Base-by-base conservation (phyloP, 1,284 basidiomycete genomes). In the Boletus semigastroideus region DNA sequence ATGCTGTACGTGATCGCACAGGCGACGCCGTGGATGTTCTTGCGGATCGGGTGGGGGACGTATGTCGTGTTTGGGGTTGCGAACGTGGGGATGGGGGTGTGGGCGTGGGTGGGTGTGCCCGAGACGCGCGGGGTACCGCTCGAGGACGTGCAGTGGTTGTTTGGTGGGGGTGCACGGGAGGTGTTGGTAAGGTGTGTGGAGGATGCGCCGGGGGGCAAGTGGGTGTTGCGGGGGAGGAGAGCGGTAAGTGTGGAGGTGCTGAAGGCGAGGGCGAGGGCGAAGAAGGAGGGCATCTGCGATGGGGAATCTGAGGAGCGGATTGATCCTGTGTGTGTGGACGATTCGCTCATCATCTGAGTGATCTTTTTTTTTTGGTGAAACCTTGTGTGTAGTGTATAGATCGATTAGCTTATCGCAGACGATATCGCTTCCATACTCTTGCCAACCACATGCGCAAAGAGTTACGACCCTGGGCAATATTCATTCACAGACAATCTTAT, bases 1-100 rank as follows among this genome's bases (percentile, higher is more conserved):
- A 77, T 78, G 59, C 70, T 74, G 5, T 75, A 78, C 51, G 75
- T 71, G 30, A 75, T 80, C 19, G 75, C 76, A 5, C 77, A 79
- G 58, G 59, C 76, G 28, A 80, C 78, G 25, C 78, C 78, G 6
- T 75, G 71, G 50, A 77, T 81, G 77, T 66, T 80, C 31, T 64
- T 67, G 40, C 62, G 59, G 34, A 75, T 79, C 46, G 69, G 57
- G 8, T 79, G 78, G 61, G 79, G 78, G 30, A 81, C 79, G 19
- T 79, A 76, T 60, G 63, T 80, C 22, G 55, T 78, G 19, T 82
- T 79, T 48, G 79, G 78, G 0, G 58, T 74, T 33, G 72, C 72
- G 53, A 74, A 74, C 49, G 19, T 77, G 13, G 50, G 71, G 52
- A 78, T 78, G 77, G 65, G 67, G 19, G 37, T 62, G 11, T 79